phyloP scores from a whole-genome alignment of 768 basidiomycete species.

The Austroboletus eburneus region DNA sequence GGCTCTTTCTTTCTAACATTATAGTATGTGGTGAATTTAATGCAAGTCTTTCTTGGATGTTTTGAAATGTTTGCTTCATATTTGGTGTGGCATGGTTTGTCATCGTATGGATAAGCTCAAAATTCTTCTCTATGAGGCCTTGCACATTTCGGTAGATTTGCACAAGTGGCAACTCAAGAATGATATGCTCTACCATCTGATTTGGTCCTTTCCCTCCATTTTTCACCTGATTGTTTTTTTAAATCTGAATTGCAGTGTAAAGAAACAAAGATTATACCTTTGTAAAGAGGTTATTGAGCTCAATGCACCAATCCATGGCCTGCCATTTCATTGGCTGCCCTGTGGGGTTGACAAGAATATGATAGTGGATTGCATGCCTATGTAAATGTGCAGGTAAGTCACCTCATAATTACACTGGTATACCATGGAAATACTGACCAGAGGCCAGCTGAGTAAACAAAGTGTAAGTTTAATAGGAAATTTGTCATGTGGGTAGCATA shows the following conservation, averaged over 20 bases:
- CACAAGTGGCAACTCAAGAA: not conserved
- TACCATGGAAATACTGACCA: not conserved
- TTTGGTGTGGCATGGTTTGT: too few relatives aligned
- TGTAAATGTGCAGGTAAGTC: not conserved
- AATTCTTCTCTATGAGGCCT: too few relatives aligned
- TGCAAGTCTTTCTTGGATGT: too few relatives aligned
- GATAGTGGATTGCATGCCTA: not conserved
- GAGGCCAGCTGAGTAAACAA: not conserved
- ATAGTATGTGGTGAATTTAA: too few relatives aligned
- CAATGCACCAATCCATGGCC: conserved; percentile 38
- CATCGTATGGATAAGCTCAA: too few relatives aligned
- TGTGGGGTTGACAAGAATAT: conserved; percentile 33
- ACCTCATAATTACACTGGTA: not conserved
- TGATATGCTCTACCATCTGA: not conserved
- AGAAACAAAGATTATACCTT: conserved; percentile 26
- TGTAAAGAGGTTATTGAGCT: conserved; percentile 41
- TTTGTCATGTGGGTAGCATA: conserved; percentile 29
- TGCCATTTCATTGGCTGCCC: conserved; percentile 29
- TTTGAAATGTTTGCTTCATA: too few relatives aligned
- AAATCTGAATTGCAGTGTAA: too few relatives aligned
- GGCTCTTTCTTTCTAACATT: too few relatives aligned
- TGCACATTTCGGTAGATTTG: not conserved
- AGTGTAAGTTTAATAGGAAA: conserved; percentile 8
- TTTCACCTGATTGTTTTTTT: not conserved
- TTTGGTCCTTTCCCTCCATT: conserved; percentile 1